Evolutionary conservation across 73 alveolate species (phyloP).

Genomic region (Tetrahymena thermophila): DNA sequence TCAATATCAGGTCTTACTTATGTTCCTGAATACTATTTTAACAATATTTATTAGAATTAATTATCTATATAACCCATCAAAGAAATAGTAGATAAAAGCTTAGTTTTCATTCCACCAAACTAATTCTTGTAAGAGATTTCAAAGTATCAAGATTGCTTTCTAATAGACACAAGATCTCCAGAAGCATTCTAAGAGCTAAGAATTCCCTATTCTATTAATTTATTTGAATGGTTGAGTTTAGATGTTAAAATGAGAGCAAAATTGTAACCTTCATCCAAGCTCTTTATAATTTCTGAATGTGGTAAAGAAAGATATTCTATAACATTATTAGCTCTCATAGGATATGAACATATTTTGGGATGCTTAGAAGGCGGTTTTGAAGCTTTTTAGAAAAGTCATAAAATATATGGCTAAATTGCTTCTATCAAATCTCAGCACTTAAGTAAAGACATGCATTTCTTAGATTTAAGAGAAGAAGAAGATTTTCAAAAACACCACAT

Average conservation of each 20-base stretch:
- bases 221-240: conserved; percentile 2
- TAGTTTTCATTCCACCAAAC: background rate
- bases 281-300: conserved; percentile 24
- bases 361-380: conserved; percentile 42
- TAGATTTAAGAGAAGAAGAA: conserved; percentile 9
- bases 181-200: background rate
- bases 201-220: background rate
- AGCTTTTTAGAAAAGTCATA: conserved; percentile 5
- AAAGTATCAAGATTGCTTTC: background rate
- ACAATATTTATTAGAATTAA: background rate
- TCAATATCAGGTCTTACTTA: background rate
- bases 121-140: background rate
- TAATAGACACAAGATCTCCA: background rate
- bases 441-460: background rate
- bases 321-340: conserved; percentile 25
- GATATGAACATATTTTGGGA: conserved; percentile 44
- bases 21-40: background rate
- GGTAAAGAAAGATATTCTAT: conserved; percentile 40
- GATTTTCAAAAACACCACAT: conserved; percentile 3
- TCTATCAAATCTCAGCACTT: conserved; percentile 7
- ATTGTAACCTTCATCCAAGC: conserved; percentile 15
- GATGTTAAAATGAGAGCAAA: background rate
- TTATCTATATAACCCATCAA: background rate
- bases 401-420: background rate
- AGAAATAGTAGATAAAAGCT: background rate